phyloP scores from a whole-genome alignment of 2,329 filamentous ascomycete genomes.

The Ceratocystis papillata region DNA sequence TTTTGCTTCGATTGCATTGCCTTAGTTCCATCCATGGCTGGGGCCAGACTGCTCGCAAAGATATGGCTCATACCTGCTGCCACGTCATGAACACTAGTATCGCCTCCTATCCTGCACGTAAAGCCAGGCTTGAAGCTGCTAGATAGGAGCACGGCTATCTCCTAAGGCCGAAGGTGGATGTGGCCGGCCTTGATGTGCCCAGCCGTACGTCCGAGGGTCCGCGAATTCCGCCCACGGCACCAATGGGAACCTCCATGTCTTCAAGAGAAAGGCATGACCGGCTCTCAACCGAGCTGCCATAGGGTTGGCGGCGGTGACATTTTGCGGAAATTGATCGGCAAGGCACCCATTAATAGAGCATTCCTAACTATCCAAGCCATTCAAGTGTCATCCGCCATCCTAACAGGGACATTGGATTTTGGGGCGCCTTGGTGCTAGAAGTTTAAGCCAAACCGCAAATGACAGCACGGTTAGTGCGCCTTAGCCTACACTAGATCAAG shows the following conservation, averaged over 20 bases:
- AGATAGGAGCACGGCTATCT: constrained; percentile 30
- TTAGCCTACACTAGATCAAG: constrained; percentile 54
- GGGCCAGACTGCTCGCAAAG: constrained; percentile 32
- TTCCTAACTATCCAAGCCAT: constrained; percentile 39
- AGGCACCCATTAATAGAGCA: constrained; percentile 51
- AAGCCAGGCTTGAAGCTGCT: constrained; percentile 30
- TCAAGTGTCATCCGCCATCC: constrained; percentile 51
- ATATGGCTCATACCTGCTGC: constrained; percentile 31
- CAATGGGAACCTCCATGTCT: constrained; percentile 35
- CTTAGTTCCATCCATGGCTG: constrained; percentile 30
- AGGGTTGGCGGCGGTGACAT: constrained; percentile 41
- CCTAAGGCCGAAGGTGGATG: not conserved
- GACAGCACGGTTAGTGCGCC: constrained; percentile 50
- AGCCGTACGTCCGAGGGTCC: constrained; percentile 30
- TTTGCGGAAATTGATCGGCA: constrained; percentile 51
- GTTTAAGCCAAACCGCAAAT: constrained; percentile 34
- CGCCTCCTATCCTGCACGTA: constrained; percentile 27
- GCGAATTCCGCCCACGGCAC: constrained; percentile 46
- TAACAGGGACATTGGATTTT: constrained; percentile 47
- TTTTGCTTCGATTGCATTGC: constrained; percentile 29
- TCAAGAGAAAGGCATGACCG: constrained; percentile 42
- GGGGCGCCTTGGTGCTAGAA: constrained; percentile 28
- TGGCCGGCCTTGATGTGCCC: too few relatives aligned
- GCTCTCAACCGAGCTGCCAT: constrained; percentile 46
- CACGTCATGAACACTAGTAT: constrained; percentile 28